Base-by-base conservation (phyloP, 2,329 filamentous ascomycete species). In the Xylaria arbuscula region DNA sequence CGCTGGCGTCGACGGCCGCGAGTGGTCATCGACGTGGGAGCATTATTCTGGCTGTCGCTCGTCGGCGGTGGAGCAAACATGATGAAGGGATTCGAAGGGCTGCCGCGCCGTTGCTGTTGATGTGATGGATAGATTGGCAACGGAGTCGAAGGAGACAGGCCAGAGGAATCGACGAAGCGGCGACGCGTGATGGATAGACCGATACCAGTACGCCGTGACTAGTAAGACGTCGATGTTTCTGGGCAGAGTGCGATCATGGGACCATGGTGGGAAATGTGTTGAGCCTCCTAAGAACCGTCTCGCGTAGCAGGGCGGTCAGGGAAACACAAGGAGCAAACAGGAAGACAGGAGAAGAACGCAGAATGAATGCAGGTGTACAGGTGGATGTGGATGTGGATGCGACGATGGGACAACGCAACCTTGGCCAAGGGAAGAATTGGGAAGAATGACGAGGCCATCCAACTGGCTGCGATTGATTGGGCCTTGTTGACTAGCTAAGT, bases 1-100 rank as follows among this genome's bases (percentile, higher is more conserved):
- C 89, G 86, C 78, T 88, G 88, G 66, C 89, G 86, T 69, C 89
- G 85, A 67, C 89, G 87, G 74, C 87, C 88, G 71, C 88, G 85
- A 62, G 87, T 88, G 61, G 86, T 84, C 73, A 70, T 63, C 17
- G 85, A 84, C 36, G 87, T 84, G 6, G 73, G 61, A 60, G 72
- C 62, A 54, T 66, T 70, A 66, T 72, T 70, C 50, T 74, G 73
- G 73, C 85, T 85, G 74, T 84, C 83, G 72, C 85, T 83, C 72
- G 82, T 82, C 70, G 81, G 77, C 55, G 86, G 81, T 55, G 88
- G 83, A 62, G 87, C 88, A 80, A 91, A 91, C 89, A 91, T 90
- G 78, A 72, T 75, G 75, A 55, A 54, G 10, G 40, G 2, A 70
- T 62, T 51, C 17, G 13, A 15, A 50, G 13, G 54, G 40, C 38